Base-by-base conservation (phyloP, 2,329 filamentous ascomycete species). In the Beauveria brongniartii region DNA sequence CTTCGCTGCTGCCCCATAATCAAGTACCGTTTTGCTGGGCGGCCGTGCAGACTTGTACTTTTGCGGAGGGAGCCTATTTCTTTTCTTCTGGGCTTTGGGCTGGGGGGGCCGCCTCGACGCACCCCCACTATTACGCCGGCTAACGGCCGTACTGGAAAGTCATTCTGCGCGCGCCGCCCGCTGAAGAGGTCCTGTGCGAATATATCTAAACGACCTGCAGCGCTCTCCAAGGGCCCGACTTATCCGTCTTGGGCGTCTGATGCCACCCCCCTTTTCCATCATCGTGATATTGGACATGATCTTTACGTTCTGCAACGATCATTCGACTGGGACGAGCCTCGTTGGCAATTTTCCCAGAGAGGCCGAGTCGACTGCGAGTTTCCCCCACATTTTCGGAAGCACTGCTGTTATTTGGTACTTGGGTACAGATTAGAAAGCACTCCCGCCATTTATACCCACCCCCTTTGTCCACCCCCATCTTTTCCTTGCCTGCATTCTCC, bases 91-190 rank as follows among this genome's bases (percentile, higher is more conserved):
- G 30, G 28, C 34, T 24, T 55, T 37, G 37, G 24, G 28, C n/a
- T 22, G 40, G 20, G 30, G 43, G 28, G 37, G 16, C 34, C 12
- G 20, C 8, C 22, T 48, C 51, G 58, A 50, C 51, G 44, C 63
- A 68, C 70, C 78, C 76, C 80, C 80, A 83, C 80, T 80, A 81
- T 82, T 82, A 77, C 73, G 78, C 80, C 80, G 80, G 79, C 74
- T 72, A 82, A 80, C 71, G 78, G 80, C 80, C 80, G 80, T 74
- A 70, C 72, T 68, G 72, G 71, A 72, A 71, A 73, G 73, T 72
- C 74, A 74, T 68, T 66, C 65, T 56, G 59, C 59, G 60, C 58
- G 62, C 50, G 53, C 51, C 43, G 41, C 22, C 22, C 47, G 22
- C 52, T 52, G 44, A 50, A 55, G 51, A 55, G 26, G 18, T 20